phyloP scores from a whole-genome alignment of 345 rosid species.

The Acer yangbiense region DNA sequence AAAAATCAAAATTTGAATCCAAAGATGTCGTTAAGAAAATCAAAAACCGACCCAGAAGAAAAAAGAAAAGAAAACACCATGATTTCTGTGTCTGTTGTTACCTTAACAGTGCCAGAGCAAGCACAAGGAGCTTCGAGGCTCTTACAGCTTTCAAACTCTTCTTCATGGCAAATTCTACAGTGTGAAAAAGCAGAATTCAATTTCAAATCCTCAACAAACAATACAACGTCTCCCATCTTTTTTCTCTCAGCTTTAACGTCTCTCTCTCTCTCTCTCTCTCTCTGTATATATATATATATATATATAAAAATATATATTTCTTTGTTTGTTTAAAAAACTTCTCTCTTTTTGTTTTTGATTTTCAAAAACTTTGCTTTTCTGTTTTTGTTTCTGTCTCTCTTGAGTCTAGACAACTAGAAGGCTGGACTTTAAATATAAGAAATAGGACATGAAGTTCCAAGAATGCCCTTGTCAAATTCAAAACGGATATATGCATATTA shows the following conservation, averaged over 20 bases:
- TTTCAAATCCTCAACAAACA: slow-evolving; percentile 53
- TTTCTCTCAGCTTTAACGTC: not conserved
- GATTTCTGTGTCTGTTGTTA: slow-evolving; percentile 10
- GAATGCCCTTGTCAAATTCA: slow-evolving; percentile 26
- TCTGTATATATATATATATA: not conserved
- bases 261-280: not conserved
- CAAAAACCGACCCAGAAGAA: not conserved
- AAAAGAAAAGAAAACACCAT: too few species aligned
- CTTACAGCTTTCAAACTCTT: slow-evolving; percentile 59
- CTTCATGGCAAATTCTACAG: slow-evolving; percentile 95
- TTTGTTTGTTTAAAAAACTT: not conserved
- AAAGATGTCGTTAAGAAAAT: not conserved
- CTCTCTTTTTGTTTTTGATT: slow-evolving; percentile 14
- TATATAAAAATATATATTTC: not conserved
- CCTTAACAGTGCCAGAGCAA: slow-evolving; percentile 95
- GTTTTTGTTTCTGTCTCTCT: not conserved
- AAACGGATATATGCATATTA: too few species aligned
- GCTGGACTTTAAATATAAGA: slow-evolving; percentile 25
- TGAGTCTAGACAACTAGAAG: too few species aligned
- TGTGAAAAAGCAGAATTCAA: slow-evolving; percentile 32
- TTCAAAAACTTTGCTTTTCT: slow-evolving; percentile 14
- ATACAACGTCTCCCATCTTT: slow-evolving; percentile 56
- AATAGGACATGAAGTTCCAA: slow-evolving; percentile 23
- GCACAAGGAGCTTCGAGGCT: slow-evolving; percentile 90
- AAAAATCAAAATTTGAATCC: not conserved